Evolutionary conservation across 768 basidiomycete species (phyloP), one percentile per base, ranked within the genome.

Genomic region (Lentinula sp.): DNA sequence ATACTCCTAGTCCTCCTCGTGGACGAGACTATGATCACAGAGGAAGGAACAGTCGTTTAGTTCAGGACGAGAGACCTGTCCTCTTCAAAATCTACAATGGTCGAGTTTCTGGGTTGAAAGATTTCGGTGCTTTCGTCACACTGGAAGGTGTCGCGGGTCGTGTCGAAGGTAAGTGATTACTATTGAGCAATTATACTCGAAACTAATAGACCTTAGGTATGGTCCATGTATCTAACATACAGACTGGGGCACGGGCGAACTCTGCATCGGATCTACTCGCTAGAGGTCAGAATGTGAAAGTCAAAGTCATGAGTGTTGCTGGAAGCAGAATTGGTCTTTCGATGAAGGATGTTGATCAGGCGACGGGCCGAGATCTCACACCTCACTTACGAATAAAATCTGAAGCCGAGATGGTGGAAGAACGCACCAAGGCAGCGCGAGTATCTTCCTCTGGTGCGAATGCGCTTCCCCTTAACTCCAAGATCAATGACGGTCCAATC

Each of bases 291-390:
- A 68, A 77, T 13, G 93, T 97, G 63, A 98, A 96, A 71, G 92
- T 98, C 69, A 98, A 99, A 73, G 94, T 98, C 63, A 91, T 97
- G 88, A 94, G 92, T 62, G 81, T 93, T 21, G 91, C 94, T 1
- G 93, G 91, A 4, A 84, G 60, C 63, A 85, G 93, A 58, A 73
- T 95, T 57, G 84, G 91, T 7, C 80, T 99, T 23, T 98, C 96
- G 23, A 98, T 99, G 91, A 96, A 96, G 69, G 97, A 99, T 70
- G 97, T 94, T 35, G 97, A 99, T 71, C 97, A 99, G 71, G 73
- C 70, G 15, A 87, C 88, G 0, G 97, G 96, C 5, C 86, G 85
- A 23, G 97, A 99, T 70, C 83, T 98, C 60, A 92, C 94, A 0
- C 97, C 97, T 3, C 93, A 99, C 71, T 81, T 99, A 9, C 88